phyloP scores from a whole-genome alignment of 371 early-diverging fungal species.

The Catenaria anguillulae region DNA sequence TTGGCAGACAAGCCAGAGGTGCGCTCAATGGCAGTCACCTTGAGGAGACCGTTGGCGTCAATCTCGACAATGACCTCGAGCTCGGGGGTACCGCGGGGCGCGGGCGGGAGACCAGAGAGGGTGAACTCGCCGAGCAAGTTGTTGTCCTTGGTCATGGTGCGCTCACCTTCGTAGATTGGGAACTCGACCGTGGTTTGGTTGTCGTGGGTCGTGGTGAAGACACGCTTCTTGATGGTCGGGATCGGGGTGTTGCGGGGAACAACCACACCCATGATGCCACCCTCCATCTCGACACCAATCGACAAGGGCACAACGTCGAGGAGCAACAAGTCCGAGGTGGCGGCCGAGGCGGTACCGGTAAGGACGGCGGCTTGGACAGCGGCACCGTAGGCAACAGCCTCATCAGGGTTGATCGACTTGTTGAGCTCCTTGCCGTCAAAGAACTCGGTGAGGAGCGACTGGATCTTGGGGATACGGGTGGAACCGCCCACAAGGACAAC shows the following conservation, averaged over 20 bases:
- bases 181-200: slow-evolving; percentile 86
- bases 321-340: slow-evolving; percentile 54
- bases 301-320: slow-evolving; percentile 83
- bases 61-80: slow-evolving; percentile 87
- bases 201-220: slow-evolving; percentile 89
- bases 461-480: slow-evolving; percentile 95
- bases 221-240: slow-evolving; percentile 78
- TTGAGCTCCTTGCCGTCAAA: slow-evolving; percentile 76
- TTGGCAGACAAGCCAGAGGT: slow-evolving; percentile 72
- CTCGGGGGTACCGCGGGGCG: slow-evolving; percentile 80
- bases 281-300: slow-evolving; percentile 87
- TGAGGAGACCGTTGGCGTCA: slow-evolving; percentile 89
- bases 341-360: slow-evolving; percentile 51
- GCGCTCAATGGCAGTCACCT: slow-evolving; percentile 84
- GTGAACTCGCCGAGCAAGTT: slow-evolving; percentile 84
- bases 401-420: slow-evolving; percentile 80
- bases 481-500: slow-evolving; percentile 96
- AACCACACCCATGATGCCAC: slow-evolving; percentile 62
- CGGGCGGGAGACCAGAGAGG: slow-evolving; percentile 70
- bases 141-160: slow-evolving; percentile 83
- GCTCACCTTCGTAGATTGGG: slow-evolving; percentile 86
- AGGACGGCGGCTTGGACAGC: slow-evolving; percentile 89
- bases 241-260: slow-evolving; percentile 80
- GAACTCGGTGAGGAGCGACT: slow-evolving; percentile 58
- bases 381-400: slow-evolving; percentile 96